These are phyloP conservation scores for Dothistroma pini DNA, from an alignment of 2,329 filamentous ascomycete genomes.

Conservation along the genomic window DNA sequence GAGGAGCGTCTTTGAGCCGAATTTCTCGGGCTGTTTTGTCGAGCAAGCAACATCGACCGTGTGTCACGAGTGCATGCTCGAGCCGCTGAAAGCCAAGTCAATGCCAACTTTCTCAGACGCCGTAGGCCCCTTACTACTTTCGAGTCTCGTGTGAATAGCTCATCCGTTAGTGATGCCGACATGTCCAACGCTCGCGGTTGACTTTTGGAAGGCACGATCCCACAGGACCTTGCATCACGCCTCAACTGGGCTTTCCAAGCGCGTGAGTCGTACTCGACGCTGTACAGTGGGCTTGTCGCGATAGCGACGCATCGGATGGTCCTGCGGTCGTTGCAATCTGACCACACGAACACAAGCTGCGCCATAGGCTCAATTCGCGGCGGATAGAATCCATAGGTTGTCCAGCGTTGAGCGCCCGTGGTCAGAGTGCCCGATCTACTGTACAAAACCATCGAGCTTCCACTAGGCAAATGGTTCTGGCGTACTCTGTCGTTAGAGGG, in stretches of 20 bases:
- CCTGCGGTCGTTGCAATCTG: not conserved
- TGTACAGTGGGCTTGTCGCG: not conserved
- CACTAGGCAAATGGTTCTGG: not conserved
- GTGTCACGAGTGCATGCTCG: not conserved
- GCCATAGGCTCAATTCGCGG: not conserved
- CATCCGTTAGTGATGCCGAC: no score
- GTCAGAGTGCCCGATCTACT: not conserved
- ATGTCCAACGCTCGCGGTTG: no score
- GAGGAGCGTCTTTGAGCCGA: not conserved
- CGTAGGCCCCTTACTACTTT: not conserved
- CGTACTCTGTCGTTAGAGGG: not conserved
- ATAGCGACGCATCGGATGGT: not conserved
- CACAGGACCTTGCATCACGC: not conserved
- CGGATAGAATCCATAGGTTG: not conserved
- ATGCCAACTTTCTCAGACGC: not conserved
- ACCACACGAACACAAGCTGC: not conserved
- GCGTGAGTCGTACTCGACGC: not conserved
- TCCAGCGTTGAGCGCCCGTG: not conserved
- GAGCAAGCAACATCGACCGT: not conserved
- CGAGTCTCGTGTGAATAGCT: not conserved
- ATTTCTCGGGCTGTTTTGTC: not conserved
- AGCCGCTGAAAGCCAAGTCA: not conserved
- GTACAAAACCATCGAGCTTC: not conserved
- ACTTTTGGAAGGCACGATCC: no score
- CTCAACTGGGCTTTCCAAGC: not conserved